phyloP scores from a whole-genome alignment of 2,329 filamentous ascomycete species.

The Mollisiaceae sp. region DNA sequence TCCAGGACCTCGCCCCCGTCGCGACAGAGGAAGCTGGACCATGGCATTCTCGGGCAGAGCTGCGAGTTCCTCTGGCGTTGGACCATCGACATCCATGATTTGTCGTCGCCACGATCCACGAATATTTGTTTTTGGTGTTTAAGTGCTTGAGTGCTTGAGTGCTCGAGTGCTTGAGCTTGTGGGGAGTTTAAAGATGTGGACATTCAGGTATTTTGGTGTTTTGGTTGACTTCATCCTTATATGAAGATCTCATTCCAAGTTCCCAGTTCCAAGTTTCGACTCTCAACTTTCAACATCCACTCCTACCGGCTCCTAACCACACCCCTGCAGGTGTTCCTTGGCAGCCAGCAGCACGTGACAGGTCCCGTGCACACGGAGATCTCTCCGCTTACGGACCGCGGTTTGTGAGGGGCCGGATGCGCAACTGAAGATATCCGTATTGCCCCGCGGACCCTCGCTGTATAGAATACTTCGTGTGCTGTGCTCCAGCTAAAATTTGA shows the following conservation, averaged over 20 bases:
- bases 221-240: too few species aligned
- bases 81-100: background rate
- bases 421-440: background rate
- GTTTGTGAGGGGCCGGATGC: background rate
- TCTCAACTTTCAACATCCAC: too few species aligned
- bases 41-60: constrained; percentile 8
- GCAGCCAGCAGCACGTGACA: background rate
- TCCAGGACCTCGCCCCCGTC: constrained; percentile 44
- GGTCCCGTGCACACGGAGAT: background rate
- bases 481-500: too few species aligned
- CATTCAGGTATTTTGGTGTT: too few species aligned
- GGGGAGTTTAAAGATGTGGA: too few species aligned
- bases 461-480: too few species aligned
- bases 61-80: constrained; percentile 16
- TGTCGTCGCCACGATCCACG: background rate
- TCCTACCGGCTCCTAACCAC: background rate
- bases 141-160: too few species aligned
- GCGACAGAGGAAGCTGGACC: constrained; percentile 28
- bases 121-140: too few species aligned
- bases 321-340: background rate
- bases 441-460: too few species aligned
- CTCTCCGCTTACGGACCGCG: background rate
- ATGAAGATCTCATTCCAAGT: too few species aligned
- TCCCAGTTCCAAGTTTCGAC: too few species aligned
- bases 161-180: too few species aligned